phyloP scores from a whole-genome alignment of 148 eudicot genomes.

The Rhododendron ferrugineum region DNA sequence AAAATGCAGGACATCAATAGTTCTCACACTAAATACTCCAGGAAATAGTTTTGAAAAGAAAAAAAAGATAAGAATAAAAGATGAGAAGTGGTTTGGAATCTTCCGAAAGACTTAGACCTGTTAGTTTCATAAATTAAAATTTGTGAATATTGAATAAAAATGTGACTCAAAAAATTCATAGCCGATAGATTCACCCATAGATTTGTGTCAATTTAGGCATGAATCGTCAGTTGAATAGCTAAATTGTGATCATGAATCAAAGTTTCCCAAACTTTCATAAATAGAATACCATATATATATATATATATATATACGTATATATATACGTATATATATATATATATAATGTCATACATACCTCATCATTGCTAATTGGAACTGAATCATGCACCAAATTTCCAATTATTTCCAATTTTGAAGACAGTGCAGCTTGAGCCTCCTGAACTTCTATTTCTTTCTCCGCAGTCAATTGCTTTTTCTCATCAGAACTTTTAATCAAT shows the following conservation, averaged over 20 bases:
- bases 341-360: constrained; percentile 40
- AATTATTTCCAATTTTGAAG: constrained; percentile 54
- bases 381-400: constrained; percentile 95
- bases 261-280: neutral
- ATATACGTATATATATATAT: too few species aligned
- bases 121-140: neutral
- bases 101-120: neutral
- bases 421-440: constrained; percentile 48
- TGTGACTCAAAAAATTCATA: neutral
- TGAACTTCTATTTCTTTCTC: constrained; percentile 64
- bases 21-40: neutral
- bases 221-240: neutral
- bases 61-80: neutral
- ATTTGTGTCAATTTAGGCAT: neutral
- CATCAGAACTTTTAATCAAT: constrained; percentile 54
- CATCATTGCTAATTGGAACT: constrained; percentile 75
- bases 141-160: neutral
- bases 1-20: neutral
- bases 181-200: neutral
- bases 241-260: neutral
- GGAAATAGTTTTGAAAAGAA: too few species aligned
- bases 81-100: neutral
- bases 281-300: neutral
- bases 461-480: constrained; percentile 46
- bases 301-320: neutral